These are phyloP conservation scores for Lactarius tabidus DNA, from an alignment of 768 basidiomycete genomes.

Conservation along the genomic window DNA sequence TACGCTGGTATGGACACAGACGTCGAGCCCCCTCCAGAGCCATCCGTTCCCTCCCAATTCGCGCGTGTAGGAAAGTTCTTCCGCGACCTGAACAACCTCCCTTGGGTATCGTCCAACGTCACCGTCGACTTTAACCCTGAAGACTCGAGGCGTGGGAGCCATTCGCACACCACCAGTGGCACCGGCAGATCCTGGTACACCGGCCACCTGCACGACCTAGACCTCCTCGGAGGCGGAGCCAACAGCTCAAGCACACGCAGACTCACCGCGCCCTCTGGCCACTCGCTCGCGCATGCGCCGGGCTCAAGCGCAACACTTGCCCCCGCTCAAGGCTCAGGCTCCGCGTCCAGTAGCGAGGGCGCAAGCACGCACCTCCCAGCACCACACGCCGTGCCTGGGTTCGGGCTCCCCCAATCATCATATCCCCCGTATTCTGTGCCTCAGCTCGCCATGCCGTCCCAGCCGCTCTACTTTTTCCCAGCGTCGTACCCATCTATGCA, in stretches of 20 bases:
- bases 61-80: constrained; percentile 23
- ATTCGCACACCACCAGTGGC: not conserved
- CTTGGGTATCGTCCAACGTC: constrained; percentile 23
- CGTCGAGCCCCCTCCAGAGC: constrained; percentile 9
- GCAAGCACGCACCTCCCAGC: constrained; percentile 5
- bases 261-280: constrained; percentile 12
- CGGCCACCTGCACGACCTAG: constrained; percentile 13
- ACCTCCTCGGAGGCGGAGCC: constrained; percentile 18
- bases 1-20: constrained; percentile 22
- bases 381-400: not conserved
- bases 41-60: constrained; percentile 18
- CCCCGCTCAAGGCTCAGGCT: constrained; percentile 12
- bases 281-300: constrained; percentile 3
- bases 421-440: constrained; percentile 16
- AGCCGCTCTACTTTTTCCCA: constrained; percentile 21
- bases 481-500: constrained; percentile 3
- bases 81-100: constrained; percentile 23
- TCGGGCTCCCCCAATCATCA: not conserved
- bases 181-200: constrained; percentile 24
- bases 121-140: constrained; percentile 23
- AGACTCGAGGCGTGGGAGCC: constrained; percentile 15
- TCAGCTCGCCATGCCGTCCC: constrained; percentile 13
- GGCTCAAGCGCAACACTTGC: constrained; percentile 21
- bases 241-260: constrained; percentile 4
- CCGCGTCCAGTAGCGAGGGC: constrained; percentile 19